A percentile compares a stretch with the other conserved stretches of the same genome.
phyloP scores from a whole-genome alignment of 495 filamentous ascomycete genomes.

The Pseudoneurospora amorphoporcata region DNA sequence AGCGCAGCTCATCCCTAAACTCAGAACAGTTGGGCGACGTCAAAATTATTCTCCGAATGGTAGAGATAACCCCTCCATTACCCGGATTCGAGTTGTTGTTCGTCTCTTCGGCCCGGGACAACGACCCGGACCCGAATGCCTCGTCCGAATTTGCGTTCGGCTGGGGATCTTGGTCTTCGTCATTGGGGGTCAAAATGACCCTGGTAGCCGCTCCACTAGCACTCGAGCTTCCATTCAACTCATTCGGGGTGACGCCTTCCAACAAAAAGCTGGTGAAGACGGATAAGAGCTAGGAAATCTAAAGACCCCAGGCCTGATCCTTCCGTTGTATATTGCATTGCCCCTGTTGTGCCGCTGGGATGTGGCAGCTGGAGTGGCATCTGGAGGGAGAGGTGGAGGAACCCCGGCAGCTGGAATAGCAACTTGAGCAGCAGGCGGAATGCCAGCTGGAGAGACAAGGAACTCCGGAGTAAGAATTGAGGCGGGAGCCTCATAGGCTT shows the following conservation, averaged over 20 bases:
- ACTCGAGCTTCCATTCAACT: neutral
- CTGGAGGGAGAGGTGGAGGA: neutral
- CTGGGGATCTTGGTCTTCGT: neutral
- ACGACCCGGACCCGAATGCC: too few relatives aligned
- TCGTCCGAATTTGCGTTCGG: too few relatives aligned
- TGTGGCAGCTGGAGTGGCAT: neutral
- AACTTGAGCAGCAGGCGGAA: neutral
- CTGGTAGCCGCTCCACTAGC: neutral
- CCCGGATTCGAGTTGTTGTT: too few relatives aligned
- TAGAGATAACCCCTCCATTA: too few relatives aligned
- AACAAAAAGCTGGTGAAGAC: too few relatives aligned
- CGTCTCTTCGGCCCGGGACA: too few relatives aligned
- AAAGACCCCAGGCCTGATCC: too few relatives aligned
- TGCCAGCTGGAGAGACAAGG: neutral
- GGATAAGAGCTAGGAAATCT: too few relatives aligned
- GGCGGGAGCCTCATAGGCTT: neutral
- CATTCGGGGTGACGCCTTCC: too few relatives aligned
- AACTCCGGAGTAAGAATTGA: neutral
- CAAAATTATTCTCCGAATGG: too few relatives aligned
- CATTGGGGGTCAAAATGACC: neutral
- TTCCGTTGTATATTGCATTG: neutral
- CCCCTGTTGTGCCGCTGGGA: neutral
- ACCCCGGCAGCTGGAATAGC: neutral
- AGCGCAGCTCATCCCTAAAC: neutral
- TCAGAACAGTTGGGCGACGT: too few relatives aligned